phyloP scores from a whole-genome alignment of 768 basidiomycete species.

The Heimioporus sp. region DNA sequence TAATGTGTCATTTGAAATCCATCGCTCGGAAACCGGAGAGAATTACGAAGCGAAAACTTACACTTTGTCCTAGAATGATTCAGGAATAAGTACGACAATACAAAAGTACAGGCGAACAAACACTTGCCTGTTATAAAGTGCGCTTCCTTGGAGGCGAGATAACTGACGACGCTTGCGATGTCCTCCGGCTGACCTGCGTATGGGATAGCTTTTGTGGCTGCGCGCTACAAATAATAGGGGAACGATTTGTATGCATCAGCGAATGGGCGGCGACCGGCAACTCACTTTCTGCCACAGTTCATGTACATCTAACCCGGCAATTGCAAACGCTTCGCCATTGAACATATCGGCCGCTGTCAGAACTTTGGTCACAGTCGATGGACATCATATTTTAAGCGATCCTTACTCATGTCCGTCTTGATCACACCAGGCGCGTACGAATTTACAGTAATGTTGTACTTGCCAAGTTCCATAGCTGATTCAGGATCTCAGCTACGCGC shows the following conservation, averaged over 20 bases:
- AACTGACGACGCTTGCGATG: conserved; percentile 32
- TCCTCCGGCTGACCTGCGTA: conserved; percentile 29
- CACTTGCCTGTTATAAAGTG: conserved; percentile 34
- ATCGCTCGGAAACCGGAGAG: background rate
- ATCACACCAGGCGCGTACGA: conserved; percentile 37
- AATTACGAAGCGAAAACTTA: conserved; percentile 2
- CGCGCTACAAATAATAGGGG: background rate
- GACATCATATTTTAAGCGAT: background rate
- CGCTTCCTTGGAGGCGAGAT: conserved; percentile 31
- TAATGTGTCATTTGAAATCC: background rate
- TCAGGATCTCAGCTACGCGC: background rate
- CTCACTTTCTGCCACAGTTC: background rate
- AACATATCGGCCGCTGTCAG: background rate
- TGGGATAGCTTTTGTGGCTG: conserved; percentile 7
- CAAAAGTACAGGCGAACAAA: background rate
- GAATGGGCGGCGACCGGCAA: background rate
- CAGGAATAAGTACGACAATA: background rate
- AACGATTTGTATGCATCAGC: background rate
- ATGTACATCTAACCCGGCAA: background rate
- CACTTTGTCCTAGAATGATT: conserved; percentile 8
- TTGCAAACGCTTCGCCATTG: background rate
- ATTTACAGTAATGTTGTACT: conserved; percentile 36
- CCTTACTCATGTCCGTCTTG: conserved; percentile 29
- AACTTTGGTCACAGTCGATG: background rate
- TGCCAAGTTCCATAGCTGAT: conserved; percentile 26